Percentiles rank a stretch among this genome's conserved stretches.
Evolutionary conservation across 78 protist genomes (phyloP).

Genomic region (Bodo saltans): DNA sequence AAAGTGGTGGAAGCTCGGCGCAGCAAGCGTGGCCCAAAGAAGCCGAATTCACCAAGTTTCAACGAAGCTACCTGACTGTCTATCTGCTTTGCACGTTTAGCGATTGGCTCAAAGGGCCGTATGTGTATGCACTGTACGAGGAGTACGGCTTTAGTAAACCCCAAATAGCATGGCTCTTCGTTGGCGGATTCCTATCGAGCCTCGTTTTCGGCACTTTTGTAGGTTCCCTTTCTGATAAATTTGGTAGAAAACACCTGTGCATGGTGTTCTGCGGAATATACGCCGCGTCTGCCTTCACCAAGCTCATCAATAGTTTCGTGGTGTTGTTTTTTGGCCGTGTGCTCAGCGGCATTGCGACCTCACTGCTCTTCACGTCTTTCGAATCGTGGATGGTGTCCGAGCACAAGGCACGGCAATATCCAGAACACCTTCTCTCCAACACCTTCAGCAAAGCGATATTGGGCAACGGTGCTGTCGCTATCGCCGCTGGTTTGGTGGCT

Average conservation of each 20-base stretch:
- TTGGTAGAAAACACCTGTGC: slow-evolving; percentile 65
- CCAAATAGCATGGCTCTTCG: slow-evolving; percentile 76
- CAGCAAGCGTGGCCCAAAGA: too few species aligned
- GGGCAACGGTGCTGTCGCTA: slow-evolving; percentile 73
- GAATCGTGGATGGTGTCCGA: slow-evolving; percentile 93
- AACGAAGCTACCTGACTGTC: slow-evolving; percentile 38
- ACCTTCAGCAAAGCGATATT: slow-evolving; percentile 72
- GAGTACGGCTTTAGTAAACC: slow-evolving; percentile 63
- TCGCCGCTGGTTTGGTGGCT: slow-evolving; percentile 74
- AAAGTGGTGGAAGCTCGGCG: too few species aligned
- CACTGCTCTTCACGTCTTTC: slow-evolving; percentile 81
- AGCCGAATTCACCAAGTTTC: slow-evolving; percentile 37
- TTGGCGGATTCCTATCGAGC: slow-evolving; percentile 81
- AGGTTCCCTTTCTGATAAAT: slow-evolving; percentile 83
- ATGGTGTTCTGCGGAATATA: slow-evolving; percentile 59
- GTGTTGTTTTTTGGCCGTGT: slow-evolving; percentile 82
- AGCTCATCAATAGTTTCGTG: slow-evolving; percentile 41
- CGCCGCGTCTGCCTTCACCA: slow-evolving; percentile 67
- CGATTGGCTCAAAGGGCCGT: slow-evolving; percentile 95
- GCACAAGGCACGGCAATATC: slow-evolving; percentile 52
- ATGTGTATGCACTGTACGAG: slow-evolving; percentile 85
- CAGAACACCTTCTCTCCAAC: slow-evolving; percentile 14
- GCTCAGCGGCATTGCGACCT: slow-evolving; percentile 88
- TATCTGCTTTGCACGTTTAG: slow-evolving; percentile 37
- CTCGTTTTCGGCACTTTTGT: slow-evolving; percentile 80